These are phyloP conservation scores for Malassezia yamatoensis DNA, from an alignment of 1,284 basidiomycete species.

Conservation along the genomic window DNA sequence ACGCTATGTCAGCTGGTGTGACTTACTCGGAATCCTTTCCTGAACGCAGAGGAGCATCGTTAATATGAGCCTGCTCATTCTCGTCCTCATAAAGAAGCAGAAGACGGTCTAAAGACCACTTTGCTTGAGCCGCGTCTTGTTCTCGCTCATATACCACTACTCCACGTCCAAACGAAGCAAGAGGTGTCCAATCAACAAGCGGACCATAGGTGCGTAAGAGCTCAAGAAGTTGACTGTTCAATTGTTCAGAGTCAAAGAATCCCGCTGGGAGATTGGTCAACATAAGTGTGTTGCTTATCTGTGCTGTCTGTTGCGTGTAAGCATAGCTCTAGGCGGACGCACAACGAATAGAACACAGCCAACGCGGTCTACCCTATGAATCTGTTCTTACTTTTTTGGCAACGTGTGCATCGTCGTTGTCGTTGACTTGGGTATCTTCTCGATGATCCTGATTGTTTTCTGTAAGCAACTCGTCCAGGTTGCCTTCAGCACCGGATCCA, in stretches of 20 bases:
- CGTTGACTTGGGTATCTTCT: constrained; percentile 54
- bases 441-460: constrained; percentile 51
- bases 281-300: constrained; percentile 33
- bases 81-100: constrained; percentile 28
- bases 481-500: constrained; percentile 21
- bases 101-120: constrained; percentile 31
- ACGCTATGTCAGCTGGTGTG: not conserved
- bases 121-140: constrained; percentile 25
- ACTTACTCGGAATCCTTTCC: constrained; percentile 9
- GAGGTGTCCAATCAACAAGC: constrained; percentile 33
- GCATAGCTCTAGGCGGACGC: constrained; percentile 1
- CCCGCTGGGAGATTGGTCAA: constrained; percentile 34
- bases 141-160: constrained; percentile 31
- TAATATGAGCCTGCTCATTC: not conserved
- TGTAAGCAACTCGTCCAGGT: not conserved
- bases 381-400: constrained; percentile 81
- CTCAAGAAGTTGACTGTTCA: constrained; percentile 25
- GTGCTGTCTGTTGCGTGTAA: not conserved
- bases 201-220: constrained; percentile 37
- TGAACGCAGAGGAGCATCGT: not conserved
- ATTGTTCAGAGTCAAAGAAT: constrained; percentile 24
- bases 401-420: not conserved
- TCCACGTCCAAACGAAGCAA: constrained; percentile 33
- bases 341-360: constrained; percentile 60
- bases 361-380: constrained; percentile 54